Conservation (phyloP, 192 early-diverging fungal genomes). For the Coemansia sp. region DNA sequence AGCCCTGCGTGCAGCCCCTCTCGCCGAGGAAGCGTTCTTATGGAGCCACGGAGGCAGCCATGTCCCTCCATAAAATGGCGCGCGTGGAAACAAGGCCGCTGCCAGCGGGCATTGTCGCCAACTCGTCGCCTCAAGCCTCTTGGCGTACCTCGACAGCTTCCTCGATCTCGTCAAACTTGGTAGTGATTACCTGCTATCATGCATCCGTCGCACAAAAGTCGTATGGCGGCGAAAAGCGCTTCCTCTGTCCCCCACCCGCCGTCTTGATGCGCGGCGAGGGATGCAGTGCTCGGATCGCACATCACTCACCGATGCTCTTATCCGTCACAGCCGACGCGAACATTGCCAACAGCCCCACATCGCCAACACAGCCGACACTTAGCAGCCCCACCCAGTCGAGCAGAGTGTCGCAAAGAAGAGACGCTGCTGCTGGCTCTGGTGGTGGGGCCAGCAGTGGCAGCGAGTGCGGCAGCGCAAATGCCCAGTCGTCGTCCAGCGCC, state of each 20-base stretch:
- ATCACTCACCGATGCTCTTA: slow-evolving; percentile 63
- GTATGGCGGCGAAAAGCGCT: slow-evolving; percentile 91
- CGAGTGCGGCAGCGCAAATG: background rate
- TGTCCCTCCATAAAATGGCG: slow-evolving; percentile 33
- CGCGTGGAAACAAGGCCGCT: slow-evolving; percentile 12
- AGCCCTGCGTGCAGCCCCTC: background rate
- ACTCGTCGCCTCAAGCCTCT: background rate
- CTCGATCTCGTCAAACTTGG: slow-evolving; percentile 32
- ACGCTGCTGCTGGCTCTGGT: background rate
- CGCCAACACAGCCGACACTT: background rate
- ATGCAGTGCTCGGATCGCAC: slow-evolving; percentile 42
- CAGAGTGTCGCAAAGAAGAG: background rate
- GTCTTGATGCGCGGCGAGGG: slow-evolving; percentile 62
- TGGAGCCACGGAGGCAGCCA: slow-evolving; percentile 12
- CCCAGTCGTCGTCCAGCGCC: slow-evolving; percentile 35
- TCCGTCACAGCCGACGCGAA: slow-evolving; percentile 63
- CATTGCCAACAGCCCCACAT: slow-evolving; percentile 46
- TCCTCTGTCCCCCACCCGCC: slow-evolving; percentile 77
- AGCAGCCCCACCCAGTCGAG: background rate
- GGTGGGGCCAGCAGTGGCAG: slow-evolving; percentile 1
- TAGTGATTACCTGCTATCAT: slow-evolving; percentile 83
- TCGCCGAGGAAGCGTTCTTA: slow-evolving; percentile 26
- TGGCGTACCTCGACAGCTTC: background rate
- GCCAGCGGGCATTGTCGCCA: background rate
- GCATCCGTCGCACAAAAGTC: slow-evolving; percentile 91